Percentiles rank a stretch among this genome's conserved stretches.
phyloP scores from a whole-genome alignment of 176 grass and related monocot genomes.

The Lolium rigidum region DNA sequence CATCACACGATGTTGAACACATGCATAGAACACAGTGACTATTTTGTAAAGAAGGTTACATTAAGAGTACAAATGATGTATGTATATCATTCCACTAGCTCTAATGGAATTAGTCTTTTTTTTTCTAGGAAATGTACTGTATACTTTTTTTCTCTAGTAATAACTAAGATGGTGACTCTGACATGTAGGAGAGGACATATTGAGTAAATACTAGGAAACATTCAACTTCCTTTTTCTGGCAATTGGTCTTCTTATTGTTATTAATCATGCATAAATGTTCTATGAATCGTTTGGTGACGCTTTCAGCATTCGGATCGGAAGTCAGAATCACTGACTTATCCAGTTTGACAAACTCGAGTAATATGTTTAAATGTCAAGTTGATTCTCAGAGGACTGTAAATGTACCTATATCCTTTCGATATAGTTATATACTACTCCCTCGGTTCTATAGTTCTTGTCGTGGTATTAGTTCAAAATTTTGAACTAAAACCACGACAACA shows the following conservation, averaged over 20 bases:
- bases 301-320: not conserved
- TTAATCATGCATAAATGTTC: slow-evolving; percentile 8
- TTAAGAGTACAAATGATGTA: slow-evolving; percentile 8
- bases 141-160: slow-evolving; percentile 41
- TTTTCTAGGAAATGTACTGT: slow-evolving; percentile 26
- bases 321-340: slow-evolving; percentile 3
- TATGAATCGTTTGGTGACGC: slow-evolving; percentile 1
- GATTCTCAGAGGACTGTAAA: slow-evolving; percentile 23
- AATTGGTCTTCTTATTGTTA: not conserved
- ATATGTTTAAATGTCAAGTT: slow-evolving; percentile 14
- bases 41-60: slow-evolving; percentile 9
- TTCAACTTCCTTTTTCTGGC: not conserved
- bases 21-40: not conserved
- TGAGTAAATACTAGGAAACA: slow-evolving; percentile 15
- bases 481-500: no score
- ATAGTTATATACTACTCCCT: not conserved
- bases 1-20: not conserved
- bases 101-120: not conserved
- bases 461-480: no score
- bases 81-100: not conserved
- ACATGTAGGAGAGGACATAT: slow-evolving; percentile 30
- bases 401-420: not conserved
- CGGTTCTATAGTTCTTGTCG: no score
- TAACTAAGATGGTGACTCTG: slow-evolving; percentile 42
- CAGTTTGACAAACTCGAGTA: not conserved